A percentile compares a stretch with the other conserved stretches of the same genome.
phyloP scores from a whole-genome alignment of 140 eudicot genomes.

The Anethum foeniculum region DNA sequence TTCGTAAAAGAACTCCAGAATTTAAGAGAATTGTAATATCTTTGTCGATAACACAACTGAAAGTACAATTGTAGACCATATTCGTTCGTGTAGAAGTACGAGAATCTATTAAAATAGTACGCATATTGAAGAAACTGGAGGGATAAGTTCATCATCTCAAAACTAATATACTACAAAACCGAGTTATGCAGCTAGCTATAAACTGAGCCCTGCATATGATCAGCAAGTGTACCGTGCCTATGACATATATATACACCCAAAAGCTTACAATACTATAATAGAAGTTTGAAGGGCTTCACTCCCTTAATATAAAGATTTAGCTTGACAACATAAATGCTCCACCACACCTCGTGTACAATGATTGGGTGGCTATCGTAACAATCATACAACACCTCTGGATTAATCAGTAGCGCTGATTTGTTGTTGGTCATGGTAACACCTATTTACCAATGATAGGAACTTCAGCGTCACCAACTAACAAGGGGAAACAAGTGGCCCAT shows the following conservation, averaged over 20 bases:
- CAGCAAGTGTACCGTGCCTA: neutral
- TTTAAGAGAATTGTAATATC: too few species aligned
- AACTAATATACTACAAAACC: conserved; percentile 5
- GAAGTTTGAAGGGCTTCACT: conserved; percentile 3
- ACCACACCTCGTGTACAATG: neutral
- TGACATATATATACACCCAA: conserved; percentile 6
- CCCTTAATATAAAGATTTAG: neutral
- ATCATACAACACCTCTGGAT: neutral
- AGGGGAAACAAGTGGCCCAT: conserved; percentile 2
- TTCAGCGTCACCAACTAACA: conserved; percentile 12
- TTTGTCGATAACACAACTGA: neutral
- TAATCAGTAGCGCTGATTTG: neutral
- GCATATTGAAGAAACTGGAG: neutral
- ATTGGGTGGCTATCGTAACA: neutral
- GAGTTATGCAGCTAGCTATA: neutral
- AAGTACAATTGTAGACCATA: neutral
- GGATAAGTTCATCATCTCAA: neutral
- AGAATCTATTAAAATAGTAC: neutral
- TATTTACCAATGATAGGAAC: conserved; percentile 6
- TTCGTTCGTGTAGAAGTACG: neutral
- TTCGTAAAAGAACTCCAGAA: too few species aligned
- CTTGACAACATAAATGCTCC: neutral
- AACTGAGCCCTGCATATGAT: neutral
- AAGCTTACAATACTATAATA: neutral
- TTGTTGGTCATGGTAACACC: neutral